Conservation (phyloP, 768 basidiomycete genomes). For the Clitopilus hobsonii region DNA sequence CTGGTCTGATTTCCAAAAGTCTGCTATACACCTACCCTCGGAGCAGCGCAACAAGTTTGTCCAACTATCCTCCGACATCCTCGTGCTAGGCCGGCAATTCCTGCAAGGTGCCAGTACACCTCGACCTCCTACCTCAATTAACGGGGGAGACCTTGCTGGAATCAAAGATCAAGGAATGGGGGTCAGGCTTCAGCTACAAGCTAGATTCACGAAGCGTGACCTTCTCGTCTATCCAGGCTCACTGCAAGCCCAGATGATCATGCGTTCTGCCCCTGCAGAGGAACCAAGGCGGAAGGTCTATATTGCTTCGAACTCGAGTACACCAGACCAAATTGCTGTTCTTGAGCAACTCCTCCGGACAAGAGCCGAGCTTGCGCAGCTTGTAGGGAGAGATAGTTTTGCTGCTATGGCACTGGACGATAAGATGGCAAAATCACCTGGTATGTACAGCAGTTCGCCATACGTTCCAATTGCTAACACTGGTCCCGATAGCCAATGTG, state of each 20-base stretch:
- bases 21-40: constrained; percentile 85
- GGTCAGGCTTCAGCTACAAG: constrained; percentile 65
- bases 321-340: constrained; percentile 66
- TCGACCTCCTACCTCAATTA: constrained; percentile 64
- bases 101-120: constrained; percentile 60
- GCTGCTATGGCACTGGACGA: constrained; percentile 84
- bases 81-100: constrained; percentile 84
- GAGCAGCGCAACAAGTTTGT: constrained; percentile 79
- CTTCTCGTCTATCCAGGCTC: constrained; percentile 82
- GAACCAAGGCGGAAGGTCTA: constrained; percentile 80
- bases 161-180: constrained; percentile 78
- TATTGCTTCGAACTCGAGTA: constrained; percentile 75
- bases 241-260: constrained; percentile 89
- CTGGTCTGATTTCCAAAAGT: constrained; percentile 96
- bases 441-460: constrained; percentile 31
- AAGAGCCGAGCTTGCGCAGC: constrained; percentile 75
- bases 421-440: constrained; percentile 97
- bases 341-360: constrained; percentile 73
- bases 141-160: constrained; percentile 64
- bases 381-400: constrained; percentile 84
- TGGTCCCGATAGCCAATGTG: constrained; percentile 63
- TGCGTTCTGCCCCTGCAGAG: constrained; percentile 82
- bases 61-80: constrained; percentile 82
- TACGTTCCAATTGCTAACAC: constrained; percentile 2
- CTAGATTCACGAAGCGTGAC: constrained; percentile 70